Evolutionary conservation across 306 rosid species (phyloP).

Genomic region (Pyrus bretschneideri): DNA sequence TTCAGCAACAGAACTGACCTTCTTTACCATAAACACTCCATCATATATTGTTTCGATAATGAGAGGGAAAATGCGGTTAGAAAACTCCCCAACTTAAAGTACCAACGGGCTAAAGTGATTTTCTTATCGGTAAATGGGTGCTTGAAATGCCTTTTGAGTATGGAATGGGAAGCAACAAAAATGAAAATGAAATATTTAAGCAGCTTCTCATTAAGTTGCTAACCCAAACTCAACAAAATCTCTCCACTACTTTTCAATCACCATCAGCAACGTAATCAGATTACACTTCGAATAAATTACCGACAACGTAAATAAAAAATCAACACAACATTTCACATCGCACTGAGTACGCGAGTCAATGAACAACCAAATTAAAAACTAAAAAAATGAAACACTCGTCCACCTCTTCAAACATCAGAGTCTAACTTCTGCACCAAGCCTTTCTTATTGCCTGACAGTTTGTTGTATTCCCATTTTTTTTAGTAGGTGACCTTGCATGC

Average conservation of each 20-base stretch:
- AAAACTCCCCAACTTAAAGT: neutral
- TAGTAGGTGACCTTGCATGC: too few species aligned
- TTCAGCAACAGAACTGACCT: too few species aligned
- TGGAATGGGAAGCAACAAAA: neutral
- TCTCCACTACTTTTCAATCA: neutral
- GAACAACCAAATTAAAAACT: neutral
- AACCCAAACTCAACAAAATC: neutral
- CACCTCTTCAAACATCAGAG: conserved; percentile 3
- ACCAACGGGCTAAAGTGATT: neutral
- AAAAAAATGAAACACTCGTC: neutral
- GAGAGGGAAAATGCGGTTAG: neutral
- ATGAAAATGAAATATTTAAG: neutral
- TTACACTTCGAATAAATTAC: too few species aligned
- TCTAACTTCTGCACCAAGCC: neutral
- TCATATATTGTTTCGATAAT: neutral
- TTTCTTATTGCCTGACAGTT: too few species aligned
- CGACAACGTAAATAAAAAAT: neutral
- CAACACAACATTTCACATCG: neutral
- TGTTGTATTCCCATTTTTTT: too few species aligned
- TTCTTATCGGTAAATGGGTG: neutral
- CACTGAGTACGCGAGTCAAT: neutral
- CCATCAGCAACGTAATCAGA: too few species aligned
- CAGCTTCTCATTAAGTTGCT: neutral
- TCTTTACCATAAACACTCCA: neutral
- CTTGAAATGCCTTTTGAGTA: neutral